Evolutionary conservation across 116 monocot species (phyloP).

Genomic region (Iris pallida): DNA sequence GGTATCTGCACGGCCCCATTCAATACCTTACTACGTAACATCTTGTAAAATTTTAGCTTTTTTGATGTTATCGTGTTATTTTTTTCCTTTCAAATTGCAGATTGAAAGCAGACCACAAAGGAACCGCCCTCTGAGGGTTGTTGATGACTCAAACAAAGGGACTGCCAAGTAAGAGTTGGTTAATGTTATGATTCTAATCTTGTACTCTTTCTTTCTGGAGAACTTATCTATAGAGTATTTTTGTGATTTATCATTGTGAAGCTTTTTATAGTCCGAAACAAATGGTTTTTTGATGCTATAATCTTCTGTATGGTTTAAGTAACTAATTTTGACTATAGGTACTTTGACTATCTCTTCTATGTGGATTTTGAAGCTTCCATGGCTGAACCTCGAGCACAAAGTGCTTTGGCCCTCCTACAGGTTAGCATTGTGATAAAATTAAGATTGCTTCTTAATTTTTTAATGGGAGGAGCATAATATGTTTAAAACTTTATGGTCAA

Average conservation of each 20-base stretch:
- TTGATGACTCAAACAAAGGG: constrained; percentile 45
- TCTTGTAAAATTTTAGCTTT: not conserved
- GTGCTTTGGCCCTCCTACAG: constrained; percentile 65
- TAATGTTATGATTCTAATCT: not conserved
- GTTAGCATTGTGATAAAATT: constrained; percentile 24
- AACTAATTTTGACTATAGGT: constrained; percentile 32
- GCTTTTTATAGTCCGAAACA: not conserved
- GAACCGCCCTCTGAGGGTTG: constrained; percentile 41
- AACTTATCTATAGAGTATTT: not conserved
- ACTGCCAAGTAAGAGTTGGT: constrained; percentile 34
- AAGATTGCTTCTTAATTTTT: not conserved
- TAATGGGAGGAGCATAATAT: no score
- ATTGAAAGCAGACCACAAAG: constrained; percentile 66
- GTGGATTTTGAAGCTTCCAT: constrained; percentile 89
- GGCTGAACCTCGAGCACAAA: constrained; percentile 75
- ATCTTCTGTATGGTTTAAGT: not conserved
- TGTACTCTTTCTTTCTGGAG: not conserved
- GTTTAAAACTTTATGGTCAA: no score
- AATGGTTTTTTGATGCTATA: not conserved
- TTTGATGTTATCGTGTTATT: not conserved
- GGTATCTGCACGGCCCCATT: constrained; percentile 21
- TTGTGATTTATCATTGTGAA: not conserved
- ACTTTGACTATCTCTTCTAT: constrained; percentile 76
- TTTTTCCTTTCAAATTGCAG: constrained; percentile 20
- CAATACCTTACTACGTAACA: not conserved